Percentiles rank a stretch among this genome's conserved stretches.
Evolutionary conservation across 2,329 filamentous ascomycete genomes (phyloP).

Genomic region (Furcasterigmium furcatum): DNA sequence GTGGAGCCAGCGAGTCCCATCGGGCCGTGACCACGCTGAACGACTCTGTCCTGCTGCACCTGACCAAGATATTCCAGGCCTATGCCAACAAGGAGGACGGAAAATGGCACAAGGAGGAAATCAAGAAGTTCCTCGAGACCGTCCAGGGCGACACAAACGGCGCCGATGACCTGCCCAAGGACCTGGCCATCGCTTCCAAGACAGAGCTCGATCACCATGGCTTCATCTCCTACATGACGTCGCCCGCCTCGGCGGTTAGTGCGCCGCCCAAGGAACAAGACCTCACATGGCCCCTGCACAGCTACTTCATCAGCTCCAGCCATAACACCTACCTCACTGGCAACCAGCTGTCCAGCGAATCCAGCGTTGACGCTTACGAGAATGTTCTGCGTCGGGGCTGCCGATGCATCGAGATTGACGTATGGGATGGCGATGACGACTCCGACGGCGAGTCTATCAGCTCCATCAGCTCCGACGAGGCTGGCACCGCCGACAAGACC

Average conservation of each 20-base stretch:
- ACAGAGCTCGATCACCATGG: constrained; percentile 40
- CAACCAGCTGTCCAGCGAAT: constrained; percentile 82
- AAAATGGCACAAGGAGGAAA: constrained; percentile 42
- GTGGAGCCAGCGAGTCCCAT: constrained; percentile 39
- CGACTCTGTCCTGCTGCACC: constrained; percentile 33
- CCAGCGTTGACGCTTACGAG: constrained; percentile 85
- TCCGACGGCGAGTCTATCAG: constrained; percentile 61
- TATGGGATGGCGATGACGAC: constrained; percentile 84
- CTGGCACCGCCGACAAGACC: constrained; percentile 37
- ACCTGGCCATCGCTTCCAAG: constrained; percentile 18
- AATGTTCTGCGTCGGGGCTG: constrained; percentile 80
- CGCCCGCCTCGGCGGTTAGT: constrained; percentile 38
- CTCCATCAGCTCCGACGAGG: constrained; percentile 47
- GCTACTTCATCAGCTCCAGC: constrained; percentile 91
- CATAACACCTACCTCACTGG: constrained; percentile 94
- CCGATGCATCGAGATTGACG: constrained; percentile 90
- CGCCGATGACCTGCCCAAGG: constrained; percentile 13
- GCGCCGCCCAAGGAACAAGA: constrained; percentile 39
- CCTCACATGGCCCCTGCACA: constrained; percentile 75
- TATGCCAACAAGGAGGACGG: constrained; percentile 36
- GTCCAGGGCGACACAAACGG: constrained; percentile 37
- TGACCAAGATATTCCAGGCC: constrained; percentile 42
- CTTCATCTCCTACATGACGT: constrained; percentile 57
- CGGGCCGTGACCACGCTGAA: constrained; percentile 38
- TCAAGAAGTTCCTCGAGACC: constrained; percentile 40